Base-by-base conservation (phyloP, 495 filamentous ascomycete species). In the Tricharina praecox region DNA sequence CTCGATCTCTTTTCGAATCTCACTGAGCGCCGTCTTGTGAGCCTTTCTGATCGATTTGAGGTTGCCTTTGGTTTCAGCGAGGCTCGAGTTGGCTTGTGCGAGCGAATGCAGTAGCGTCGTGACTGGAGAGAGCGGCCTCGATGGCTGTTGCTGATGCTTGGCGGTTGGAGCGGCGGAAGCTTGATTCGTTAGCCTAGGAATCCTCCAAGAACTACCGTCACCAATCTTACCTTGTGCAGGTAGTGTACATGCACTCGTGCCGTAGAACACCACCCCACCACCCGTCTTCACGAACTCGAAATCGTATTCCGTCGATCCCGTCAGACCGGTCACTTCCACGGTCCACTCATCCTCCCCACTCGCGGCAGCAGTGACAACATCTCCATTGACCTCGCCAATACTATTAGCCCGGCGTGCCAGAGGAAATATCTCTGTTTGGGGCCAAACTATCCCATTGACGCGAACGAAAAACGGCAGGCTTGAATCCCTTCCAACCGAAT, bases 401-500 rank as follows among this genome's bases (percentile, higher is more conserved):
- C 59, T 52, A 16, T 49, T 38, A 23, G 33, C 34, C 18, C 34
- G 28, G 3, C 23, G 44, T 30, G 37, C 42, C 11, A 59, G 50
- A 28, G 23, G 45, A 23, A 42, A 50, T 23, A 61, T 58, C 2
- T 54, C 48, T 1, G 58, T 52, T 35, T 61, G 58, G 11, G 58
- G 58, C 58, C 58, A 61, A 25, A 56, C 53, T 39, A 61, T 61
- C 15, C 58, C 58, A 39, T 61, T 61, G 21, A 61, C 58, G 9
- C 58, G 47, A 35, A 61, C 58, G 49, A 61, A 58, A 5, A 61
- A 38, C 9, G 58, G 58, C 39, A 61, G 47, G 25, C 47, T 23
- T 18, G 34, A 37, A 23, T 34, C 47, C 53, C 33, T 53, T 47
- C 24, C 56, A 56, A 19, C 53, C 44, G 49, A 50, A 49, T 32